Base-by-base conservation (phyloP, 2,329 filamentous ascomycete genomes). In the Colletotrichum eleusines region DNA sequence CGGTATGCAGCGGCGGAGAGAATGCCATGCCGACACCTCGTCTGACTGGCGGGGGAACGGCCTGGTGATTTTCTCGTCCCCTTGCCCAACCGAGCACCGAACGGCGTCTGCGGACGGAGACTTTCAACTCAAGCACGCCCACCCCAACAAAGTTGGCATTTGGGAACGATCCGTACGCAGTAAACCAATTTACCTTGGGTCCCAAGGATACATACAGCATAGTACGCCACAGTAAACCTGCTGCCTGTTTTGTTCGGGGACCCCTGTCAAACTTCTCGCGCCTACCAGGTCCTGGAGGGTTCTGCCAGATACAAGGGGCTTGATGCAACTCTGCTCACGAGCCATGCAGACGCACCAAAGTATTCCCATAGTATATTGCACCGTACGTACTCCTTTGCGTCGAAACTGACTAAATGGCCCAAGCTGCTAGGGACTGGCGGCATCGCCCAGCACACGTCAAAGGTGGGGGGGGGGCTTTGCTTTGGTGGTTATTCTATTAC, bases 11-110 rank as follows among this genome's bases (percentile, higher is more conserved):
- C 40, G 66, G 62, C 66, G 62, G 66, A 48, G 35, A 66, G 54
- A n/a, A 11, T 26, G 63, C 48, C 48, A 35, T 42, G 38, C 54
- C n/a, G 51, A 20, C 28, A 26, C 50, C 63, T 53, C 53, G 14
- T 58, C 50, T 63, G 58, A 67, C 63, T 71, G 68, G 63, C 28
- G 35, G 68, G 38, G 42, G 65, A 63, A 63, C 58, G 64, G 65
- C 51, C 55, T 26, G 28, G 40, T 38, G n/a, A 14, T 31, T 38
- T 38, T 44, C 38, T 68, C 23, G 46, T 42, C 33, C 35, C 40
- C 42, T 28, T 33, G 38, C 46, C 50, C 38, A 38, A 26, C 28
- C 35, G 26, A 44, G 26, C 26, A 50, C 54, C 31, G 42, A 40
- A 65, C 53, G 42, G 42, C 54, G 48, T n/a, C 35, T 63, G 48